Conservation (phyloP, 179 eudicot species). For the Sideroxylon spinosum region DNA sequence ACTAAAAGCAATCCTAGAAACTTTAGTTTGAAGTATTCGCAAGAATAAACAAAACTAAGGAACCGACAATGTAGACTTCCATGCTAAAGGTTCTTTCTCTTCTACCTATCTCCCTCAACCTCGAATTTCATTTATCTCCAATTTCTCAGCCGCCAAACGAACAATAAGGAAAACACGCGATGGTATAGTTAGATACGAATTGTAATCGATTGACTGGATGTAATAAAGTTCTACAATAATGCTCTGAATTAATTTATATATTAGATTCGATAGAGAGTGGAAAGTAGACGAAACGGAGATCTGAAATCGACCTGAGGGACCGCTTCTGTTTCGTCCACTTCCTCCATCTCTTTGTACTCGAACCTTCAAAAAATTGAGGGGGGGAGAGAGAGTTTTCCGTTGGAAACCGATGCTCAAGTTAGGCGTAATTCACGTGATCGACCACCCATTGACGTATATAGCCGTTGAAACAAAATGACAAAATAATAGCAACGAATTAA, state of each 20-base stretch:
- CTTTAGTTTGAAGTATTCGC: background rate
- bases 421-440: too few relatives aligned
- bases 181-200: background rate
- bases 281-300: background rate
- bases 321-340: slow-evolving; percentile 50
- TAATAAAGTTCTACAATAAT: background rate
- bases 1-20: background rate
- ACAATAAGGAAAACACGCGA: background rate
- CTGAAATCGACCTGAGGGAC: slow-evolving; percentile 35
- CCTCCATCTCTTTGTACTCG: slow-evolving; percentile 30
- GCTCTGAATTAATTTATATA: background rate
- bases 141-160: slow-evolving; percentile 6
- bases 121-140: background rate
- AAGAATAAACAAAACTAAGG: background rate
- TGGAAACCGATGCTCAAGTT: background rate
- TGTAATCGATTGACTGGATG: background rate
- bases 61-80: background rate
- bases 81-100: background rate
- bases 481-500: background rate
- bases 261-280: background rate
- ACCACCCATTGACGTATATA: too few relatives aligned
- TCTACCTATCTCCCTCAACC: background rate
- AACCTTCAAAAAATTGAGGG: background rate
- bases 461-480: background rate
- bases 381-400: background rate